Conservation (phyloP, 2,329 filamentous ascomycete species). For the Pseudopyricularia javanii region DNA sequence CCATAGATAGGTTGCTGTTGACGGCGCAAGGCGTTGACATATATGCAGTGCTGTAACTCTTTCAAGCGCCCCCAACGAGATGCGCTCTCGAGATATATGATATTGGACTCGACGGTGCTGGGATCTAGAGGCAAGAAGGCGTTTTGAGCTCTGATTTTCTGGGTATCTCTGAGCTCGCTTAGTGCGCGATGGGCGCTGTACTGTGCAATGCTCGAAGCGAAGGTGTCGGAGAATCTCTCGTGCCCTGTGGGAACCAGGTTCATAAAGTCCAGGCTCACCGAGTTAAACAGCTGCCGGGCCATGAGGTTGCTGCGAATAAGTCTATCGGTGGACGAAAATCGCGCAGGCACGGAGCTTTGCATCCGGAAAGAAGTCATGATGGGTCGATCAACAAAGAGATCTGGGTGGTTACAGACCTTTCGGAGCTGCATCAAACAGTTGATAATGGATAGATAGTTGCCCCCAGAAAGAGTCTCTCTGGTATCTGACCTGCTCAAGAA, state of each 20-base stretch:
- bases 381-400: conserved; percentile 88
- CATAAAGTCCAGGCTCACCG: conserved; percentile 62
- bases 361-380: conserved; percentile 97
- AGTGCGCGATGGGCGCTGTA: conserved; percentile 60
- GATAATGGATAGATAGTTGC: conserved; percentile 96
- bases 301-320: conserved; percentile 56
- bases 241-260: conserved; percentile 65
- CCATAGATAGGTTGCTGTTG: conserved; percentile 76
- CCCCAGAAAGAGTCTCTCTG: conserved; percentile 74
- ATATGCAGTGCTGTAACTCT: conserved; percentile 69
- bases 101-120: conserved; percentile 54
- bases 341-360: conserved; percentile 61
- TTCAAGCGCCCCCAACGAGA: conserved; percentile 59
- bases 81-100: conserved; percentile 61
- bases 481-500: conserved; percentile 89
- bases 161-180: conserved; percentile 58
- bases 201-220: conserved; percentile 44
- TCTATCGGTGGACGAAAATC: conserved; percentile 62
- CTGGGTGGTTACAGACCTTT: conserved; percentile 97
- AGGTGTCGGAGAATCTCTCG: conserved; percentile 52
- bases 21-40: conserved; percentile 68
- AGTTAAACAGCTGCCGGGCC: conserved; percentile 46
- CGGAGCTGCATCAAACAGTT: conserved; percentile 96
- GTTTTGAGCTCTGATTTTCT: conserved; percentile 49
- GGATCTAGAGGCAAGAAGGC: conserved; percentile 46